A percentile compares a stretch with the other conserved stretches of the same genome.
Conservation (phyloP, 2,329 filamentous ascomycete genomes). For the Fusarium tjaetaba region DNA sequence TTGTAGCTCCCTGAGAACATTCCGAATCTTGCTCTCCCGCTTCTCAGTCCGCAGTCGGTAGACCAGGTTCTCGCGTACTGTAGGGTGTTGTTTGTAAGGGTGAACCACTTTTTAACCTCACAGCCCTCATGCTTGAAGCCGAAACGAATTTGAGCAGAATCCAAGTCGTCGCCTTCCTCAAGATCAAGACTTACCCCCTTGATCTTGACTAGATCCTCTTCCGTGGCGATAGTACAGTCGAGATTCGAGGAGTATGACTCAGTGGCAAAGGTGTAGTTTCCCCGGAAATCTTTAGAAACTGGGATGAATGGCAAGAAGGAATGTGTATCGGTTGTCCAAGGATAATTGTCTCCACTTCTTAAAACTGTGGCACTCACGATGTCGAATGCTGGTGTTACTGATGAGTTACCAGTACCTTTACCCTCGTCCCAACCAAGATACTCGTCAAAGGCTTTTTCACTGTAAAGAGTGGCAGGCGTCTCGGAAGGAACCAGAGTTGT, state of each 20-base stretch:
- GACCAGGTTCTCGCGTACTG: not conserved
- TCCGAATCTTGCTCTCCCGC: not conserved
- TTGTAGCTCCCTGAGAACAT: not conserved
- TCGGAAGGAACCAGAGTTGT: not conserved
- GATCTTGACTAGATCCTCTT: not conserved
- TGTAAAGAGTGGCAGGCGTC: not conserved
- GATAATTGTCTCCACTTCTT: not conserved
- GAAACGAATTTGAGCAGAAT: not conserved
- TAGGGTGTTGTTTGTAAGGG: not conserved
- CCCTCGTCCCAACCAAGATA: not conserved
- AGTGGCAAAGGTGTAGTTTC: not conserved
- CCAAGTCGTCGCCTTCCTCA: not conserved
- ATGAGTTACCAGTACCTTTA: not conserved
- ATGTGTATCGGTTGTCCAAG: not conserved
- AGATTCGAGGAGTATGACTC: not conserved
- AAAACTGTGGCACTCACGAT: not conserved
- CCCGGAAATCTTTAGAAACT: accelerated
- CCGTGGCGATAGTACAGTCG: not conserved
- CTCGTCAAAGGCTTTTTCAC: not conserved
- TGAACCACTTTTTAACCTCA: not conserved
- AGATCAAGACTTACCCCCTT: not conserved
- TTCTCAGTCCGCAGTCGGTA: not conserved
- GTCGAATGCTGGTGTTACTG: not conserved
- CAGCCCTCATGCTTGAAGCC: not conserved
- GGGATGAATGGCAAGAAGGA: not conserved